Conservation (phyloP, 495 filamentous ascomycete genomes). For the Trichoderma gamsii region DNA sequence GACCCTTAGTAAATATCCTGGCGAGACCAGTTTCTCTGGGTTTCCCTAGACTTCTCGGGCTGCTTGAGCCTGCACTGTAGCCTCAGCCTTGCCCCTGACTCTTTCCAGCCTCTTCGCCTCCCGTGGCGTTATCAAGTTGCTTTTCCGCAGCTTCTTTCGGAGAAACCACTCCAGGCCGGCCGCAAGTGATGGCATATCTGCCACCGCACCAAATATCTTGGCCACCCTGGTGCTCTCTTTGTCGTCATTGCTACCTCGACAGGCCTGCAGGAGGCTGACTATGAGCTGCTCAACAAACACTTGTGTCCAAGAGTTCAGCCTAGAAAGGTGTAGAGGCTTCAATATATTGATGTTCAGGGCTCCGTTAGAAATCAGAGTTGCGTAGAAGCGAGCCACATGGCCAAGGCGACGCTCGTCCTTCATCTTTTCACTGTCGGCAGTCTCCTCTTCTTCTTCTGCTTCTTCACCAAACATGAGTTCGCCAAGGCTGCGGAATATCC, state of each 20-base stretch:
- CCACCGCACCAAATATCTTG: slow-evolving; percentile 57
- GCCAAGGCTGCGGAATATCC: slow-evolving; percentile 78
- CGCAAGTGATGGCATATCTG: slow-evolving; percentile 56
- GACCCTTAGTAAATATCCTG: no score
- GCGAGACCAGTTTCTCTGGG: no score
- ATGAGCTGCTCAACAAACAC: slow-evolving; percentile 75
- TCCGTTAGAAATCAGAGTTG: slow-evolving; percentile 61
- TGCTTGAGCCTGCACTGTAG: slow-evolving; percentile 58
- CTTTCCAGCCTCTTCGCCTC: slow-evolving; percentile 50
- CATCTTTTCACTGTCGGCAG: slow-evolving; percentile 44
- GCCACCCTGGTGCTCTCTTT: slow-evolving; percentile 42
- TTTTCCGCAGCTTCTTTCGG: slow-evolving; percentile 66
- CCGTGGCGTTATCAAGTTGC: slow-evolving; percentile 22
- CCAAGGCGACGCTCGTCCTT: slow-evolving; percentile 61
- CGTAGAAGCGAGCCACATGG: slow-evolving; percentile 85
- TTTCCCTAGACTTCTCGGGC: slow-evolving; percentile 35
- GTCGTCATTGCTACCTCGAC: slow-evolving; percentile 22
- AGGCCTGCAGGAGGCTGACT: slow-evolving; percentile 64
- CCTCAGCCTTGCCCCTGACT: slow-evolving; percentile 52
- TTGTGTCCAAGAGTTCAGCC: slow-evolving; percentile 67
- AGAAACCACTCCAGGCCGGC: slow-evolving; percentile 73
- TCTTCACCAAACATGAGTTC: slow-evolving; percentile 59
- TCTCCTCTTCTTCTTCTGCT: slow-evolving; percentile 38
- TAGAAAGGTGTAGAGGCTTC: slow-evolving; percentile 71
- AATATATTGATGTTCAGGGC: slow-evolving; percentile 58